Evolutionary conservation across 2,329 filamentous ascomycete genomes (phyloP).

Genomic region (Orbilia oligospora): DNA sequence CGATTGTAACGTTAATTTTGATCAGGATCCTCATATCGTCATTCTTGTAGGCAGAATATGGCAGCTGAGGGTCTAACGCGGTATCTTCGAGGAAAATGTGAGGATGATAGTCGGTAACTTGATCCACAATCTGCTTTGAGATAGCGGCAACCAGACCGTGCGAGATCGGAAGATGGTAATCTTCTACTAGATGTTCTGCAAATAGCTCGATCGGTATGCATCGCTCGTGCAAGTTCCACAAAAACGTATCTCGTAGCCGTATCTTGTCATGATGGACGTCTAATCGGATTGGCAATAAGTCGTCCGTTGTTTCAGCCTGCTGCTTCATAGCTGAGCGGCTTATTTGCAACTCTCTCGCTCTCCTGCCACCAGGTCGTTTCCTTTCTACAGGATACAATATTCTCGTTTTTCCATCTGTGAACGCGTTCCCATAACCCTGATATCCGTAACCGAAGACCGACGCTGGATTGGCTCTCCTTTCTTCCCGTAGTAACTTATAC

Average conservation of each 20-base stretch:
- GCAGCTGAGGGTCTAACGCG: constrained; percentile 87
- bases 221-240: constrained; percentile 96
- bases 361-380: constrained; percentile 81
- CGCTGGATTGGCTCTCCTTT: constrained; percentile 73
- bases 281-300: constrained; percentile 88
- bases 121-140: constrained; percentile 82
- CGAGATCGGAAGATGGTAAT: constrained; percentile 82
- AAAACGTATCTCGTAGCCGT: constrained; percentile 95
- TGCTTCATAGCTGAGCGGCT: constrained; percentile 83
- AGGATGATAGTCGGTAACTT: constrained; percentile 92
- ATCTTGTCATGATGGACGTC: constrained; percentile 97
- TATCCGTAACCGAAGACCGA: constrained; percentile 80
- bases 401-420: constrained; percentile 79
- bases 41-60: constrained; percentile 96
- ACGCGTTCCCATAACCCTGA: constrained; percentile 87
- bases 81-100: constrained; percentile 92
- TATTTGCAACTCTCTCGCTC: constrained; percentile 80
- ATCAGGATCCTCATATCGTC: constrained; percentile 98
- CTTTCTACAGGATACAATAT: constrained; percentile 86
- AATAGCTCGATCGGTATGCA: constrained; percentile 85
- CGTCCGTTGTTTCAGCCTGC: constrained; percentile 91
- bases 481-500: constrained; percentile 77
- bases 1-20: constrained; percentile 98
- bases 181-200: constrained; percentile 89
- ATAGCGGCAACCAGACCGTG: constrained; percentile 75